Evolutionary conservation across 345 rosid species (phyloP), one percentile per base, ranked within the genome.

Genomic region (Brassica carinata): DNA sequence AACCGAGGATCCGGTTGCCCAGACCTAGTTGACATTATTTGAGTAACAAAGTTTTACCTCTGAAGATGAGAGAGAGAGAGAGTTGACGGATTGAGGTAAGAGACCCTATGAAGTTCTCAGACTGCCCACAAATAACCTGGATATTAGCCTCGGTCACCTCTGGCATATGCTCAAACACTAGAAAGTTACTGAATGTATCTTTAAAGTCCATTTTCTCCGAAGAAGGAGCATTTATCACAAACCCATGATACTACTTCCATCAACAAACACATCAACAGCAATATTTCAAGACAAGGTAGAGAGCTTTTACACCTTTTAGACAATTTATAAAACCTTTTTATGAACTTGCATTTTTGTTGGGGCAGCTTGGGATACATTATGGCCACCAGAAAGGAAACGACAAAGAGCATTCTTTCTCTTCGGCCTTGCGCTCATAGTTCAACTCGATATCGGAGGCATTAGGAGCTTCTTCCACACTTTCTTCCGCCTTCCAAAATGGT

Each of bases 341-440:
- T 14, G 33, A 70, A 14, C 7, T 23, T 72, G 4, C 19, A 29
- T 29, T 36, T 29, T 53, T 1, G 18, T n/a, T 14, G 7, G 18
- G 51, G 82, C 91, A 92, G 99, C 98, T 74, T 96, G 98, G 98
- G 90, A 91, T 83, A 85, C 94, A 45, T 88, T 96, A 29, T 96
- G 98, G 99, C 94, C 99, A 72, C 89, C 61, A 81, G 99, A 96
- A 84, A 88, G 99, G 86, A 96, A 93, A 84, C 87, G 99, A 17
- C 99, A 93, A 74, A 90, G 98, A 83, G 86, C 99, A 43, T 96
- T 96, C 80, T 96, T 92, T 79, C 98, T 96, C 71, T 96, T 96
- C 64, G 98, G 99, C 27, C 85, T 93, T 38, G 98, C 98, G 1
- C 94, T 96, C 74, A 90, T 96, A 75, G 40, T 93, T 84, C 90